Evolutionary conservation across 805 yeast species (phyloP), one percentile per base, ranked within the genome.

Genomic region (Sugiyamaella marilandica): DNA sequence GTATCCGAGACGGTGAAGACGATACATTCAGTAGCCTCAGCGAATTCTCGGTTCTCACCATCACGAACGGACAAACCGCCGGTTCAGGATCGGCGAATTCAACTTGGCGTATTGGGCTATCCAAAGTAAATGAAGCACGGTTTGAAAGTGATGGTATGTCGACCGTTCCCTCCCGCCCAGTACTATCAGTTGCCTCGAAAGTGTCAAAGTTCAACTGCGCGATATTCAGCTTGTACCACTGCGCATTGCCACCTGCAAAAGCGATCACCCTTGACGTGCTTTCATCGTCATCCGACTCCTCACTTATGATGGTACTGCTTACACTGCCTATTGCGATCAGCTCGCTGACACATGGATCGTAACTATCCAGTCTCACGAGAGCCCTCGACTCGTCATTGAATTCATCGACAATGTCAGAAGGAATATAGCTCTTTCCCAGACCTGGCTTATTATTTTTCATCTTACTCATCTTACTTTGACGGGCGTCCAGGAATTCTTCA

Each of bases 31-130:
- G 29, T 7, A 24, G 29, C 29, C 29, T 24, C 7, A 24, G 3
- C 7, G 29, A 24, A 1, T 41, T 26, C 1, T 52, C 57, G 5
- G 63, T 59, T 33, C 62, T 45, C 18, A 47, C 56, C 11, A 58
- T 48, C 19, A 54, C 37, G 36, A 50, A 54, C 13, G 58, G 58
- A 41, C 49, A 35, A 11, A 46, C 51, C 19, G 52, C 33, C 5
- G 52, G 53, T 37, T 50, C 53, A 5, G 53, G 50, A 10, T 54
- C 55, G 5, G 59, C 59, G 16, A 58, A 41, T 31, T 55, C 51
- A 9, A 58, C 41, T 43, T 58, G 61, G 26, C 31, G 34, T 11
- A 57, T 44, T 2, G 33, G 51, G 41, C 57, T 46, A 7, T 21
- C 47, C 44, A 57, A n/a, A 26, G 51, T 54, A 11, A 55, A 14